These are phyloP conservation scores for Veloboletus limbatus DNA, from an alignment of 1,284 basidiomycete species.

Conservation along the genomic window DNA sequence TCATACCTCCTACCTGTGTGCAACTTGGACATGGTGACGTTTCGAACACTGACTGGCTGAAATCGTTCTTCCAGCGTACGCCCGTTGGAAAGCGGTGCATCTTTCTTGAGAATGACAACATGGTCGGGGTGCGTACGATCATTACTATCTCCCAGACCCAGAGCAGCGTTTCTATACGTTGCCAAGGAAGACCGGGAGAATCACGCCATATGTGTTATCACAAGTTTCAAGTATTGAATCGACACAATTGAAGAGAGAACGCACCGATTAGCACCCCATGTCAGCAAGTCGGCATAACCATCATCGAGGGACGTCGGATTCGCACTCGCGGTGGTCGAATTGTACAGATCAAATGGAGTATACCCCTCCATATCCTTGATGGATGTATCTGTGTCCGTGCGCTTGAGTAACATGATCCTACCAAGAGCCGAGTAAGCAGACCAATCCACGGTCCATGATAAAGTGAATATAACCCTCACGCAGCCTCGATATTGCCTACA, in stretches of 20 bases:
- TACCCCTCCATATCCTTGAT: conserved; percentile 90
- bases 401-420: conserved; percentile 73
- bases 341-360: conserved; percentile 93
- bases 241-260: conserved; percentile 14
- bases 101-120: conserved; percentile 54
- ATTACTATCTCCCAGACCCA: conserved; percentile 80
- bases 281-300: conserved; percentile 65
- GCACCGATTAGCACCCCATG: conserved; percentile 88
- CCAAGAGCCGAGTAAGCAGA: conserved; percentile 3
- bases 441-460: not conserved
- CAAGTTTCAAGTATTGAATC: not conserved
- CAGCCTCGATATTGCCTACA: conserved; percentile 78
- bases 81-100: conserved; percentile 12
- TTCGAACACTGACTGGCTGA: conserved; percentile 57
- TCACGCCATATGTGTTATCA: not conserved
- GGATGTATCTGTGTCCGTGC: conserved; percentile 69
- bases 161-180: conserved; percentile 65
- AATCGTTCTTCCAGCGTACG: conserved; percentile 46
- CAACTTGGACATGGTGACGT: conserved; percentile 78
- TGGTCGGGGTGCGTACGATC: conserved; percentile 83
- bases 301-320: conserved; percentile 50
- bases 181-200: not conserved
- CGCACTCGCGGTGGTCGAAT: conserved; percentile 78
- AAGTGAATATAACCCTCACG: conserved; percentile 41
- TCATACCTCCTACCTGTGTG: conserved; percentile 55